Evolutionary conservation across 192 early-diverging fungal species (phyloP).

Genomic region (Coemansia sp.): DNA sequence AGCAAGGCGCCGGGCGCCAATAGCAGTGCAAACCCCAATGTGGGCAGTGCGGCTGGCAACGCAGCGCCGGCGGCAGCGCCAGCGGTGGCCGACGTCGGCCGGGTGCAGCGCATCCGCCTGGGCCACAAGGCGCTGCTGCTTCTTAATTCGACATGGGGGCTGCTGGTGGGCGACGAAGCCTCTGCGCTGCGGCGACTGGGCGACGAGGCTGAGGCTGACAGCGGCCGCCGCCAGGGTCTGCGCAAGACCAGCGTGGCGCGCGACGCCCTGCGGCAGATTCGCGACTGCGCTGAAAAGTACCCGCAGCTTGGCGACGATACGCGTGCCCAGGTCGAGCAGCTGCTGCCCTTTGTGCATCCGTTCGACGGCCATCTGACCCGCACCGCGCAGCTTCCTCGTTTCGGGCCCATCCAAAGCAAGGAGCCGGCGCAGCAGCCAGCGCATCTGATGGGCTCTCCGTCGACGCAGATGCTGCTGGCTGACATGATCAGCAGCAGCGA

Average conservation of each 20-base stretch:
- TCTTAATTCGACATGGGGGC: slow-evolving; percentile 34
- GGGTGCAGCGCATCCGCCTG: slow-evolving; percentile 40
- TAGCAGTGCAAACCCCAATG: neutral
- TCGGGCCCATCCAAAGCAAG: slow-evolving; percentile 34
- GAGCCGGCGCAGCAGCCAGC: neutral
- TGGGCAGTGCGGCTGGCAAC: too few relatives aligned
- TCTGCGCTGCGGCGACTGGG: slow-evolving; percentile 20
- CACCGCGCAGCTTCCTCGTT: slow-evolving; percentile 20
- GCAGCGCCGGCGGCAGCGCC: neutral
- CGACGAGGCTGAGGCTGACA: neutral
- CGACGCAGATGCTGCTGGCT: slow-evolving; percentile 26
- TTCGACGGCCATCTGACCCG: slow-evolving; percentile 51
- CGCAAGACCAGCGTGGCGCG: slow-evolving; percentile 25
- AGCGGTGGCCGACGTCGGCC: slow-evolving; percentile 5
- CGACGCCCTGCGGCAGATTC: slow-evolving; percentile 45
- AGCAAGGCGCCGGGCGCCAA: neutral
- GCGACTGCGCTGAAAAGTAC: slow-evolving; percentile 23
- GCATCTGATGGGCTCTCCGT: slow-evolving; percentile 16
- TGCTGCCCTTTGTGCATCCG: slow-evolving; percentile 44
- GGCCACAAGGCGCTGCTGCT: slow-evolving; percentile 50
- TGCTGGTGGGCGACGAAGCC: slow-evolving; percentile 46
- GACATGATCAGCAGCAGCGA: slow-evolving; percentile 22
- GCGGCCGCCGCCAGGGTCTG: neutral
- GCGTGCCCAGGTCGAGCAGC: slow-evolving; percentile 12
- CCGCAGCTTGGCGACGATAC: slow-evolving; percentile 27